These are phyloP conservation scores for Amanita phalloides DNA, from an alignment of 768 basidiomycete species.

Conservation along the genomic window DNA sequence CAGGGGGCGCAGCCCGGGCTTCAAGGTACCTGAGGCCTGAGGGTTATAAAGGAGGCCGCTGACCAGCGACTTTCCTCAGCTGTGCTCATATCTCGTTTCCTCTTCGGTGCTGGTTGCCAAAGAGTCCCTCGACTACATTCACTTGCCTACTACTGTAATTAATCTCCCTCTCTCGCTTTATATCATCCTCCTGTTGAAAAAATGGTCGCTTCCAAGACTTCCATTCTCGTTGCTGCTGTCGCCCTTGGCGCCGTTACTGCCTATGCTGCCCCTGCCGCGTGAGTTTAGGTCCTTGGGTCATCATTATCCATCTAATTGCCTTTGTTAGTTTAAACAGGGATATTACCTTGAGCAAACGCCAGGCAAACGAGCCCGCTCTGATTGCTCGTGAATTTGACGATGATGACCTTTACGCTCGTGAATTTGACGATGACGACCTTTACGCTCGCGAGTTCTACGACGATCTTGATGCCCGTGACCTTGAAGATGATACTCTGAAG, in stretches of 20 bases:
- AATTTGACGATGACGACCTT: neutral
- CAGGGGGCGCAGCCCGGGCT: too few relatives aligned
- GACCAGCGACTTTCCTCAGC: neutral
- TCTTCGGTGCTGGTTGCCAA: slow-evolving; percentile 7
- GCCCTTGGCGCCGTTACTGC: neutral
- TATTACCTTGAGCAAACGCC: neutral
- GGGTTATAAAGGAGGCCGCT: too few relatives aligned
- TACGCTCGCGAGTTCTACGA: neutral
- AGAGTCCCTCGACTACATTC: neutral
- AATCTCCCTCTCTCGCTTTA: neutral
- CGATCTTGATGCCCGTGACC: neutral
- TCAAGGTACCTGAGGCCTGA: too few relatives aligned
- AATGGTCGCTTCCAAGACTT: slow-evolving; percentile 5
- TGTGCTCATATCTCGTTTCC: slow-evolving; percentile 1
- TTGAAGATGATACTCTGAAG: neutral
- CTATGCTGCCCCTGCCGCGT: neutral
- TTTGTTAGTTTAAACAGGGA: neutral
- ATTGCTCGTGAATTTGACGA: neutral
- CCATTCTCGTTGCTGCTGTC: neutral
- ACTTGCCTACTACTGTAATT: neutral
- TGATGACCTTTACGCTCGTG: too few relatives aligned
- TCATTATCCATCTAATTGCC: too few relatives aligned
- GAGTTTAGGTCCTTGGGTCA: neutral
- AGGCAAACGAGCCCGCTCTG: neutral
- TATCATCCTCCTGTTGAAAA: neutral